Conservation (phyloP, 441 rosid genomes). For the Jatropha podagrica region DNA sequence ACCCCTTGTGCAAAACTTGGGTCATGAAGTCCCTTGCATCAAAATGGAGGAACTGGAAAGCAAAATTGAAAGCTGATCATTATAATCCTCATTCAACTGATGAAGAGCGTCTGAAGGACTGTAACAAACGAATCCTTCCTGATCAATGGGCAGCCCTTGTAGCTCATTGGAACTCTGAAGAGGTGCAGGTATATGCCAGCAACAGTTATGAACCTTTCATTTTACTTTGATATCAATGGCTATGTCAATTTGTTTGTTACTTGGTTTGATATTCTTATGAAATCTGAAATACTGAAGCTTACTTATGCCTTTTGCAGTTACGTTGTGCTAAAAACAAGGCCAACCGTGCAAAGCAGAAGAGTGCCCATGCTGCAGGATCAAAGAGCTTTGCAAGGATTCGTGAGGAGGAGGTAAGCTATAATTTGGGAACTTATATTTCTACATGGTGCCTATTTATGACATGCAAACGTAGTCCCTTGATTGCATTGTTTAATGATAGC, state of each 20-base stretch:
- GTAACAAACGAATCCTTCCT: slow-evolving; percentile 38
- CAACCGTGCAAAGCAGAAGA: slow-evolving; percentile 31
- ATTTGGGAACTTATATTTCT: slow-evolving; percentile 15
- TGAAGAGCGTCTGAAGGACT: slow-evolving; percentile 37
- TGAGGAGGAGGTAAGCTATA: slow-evolving; percentile 41
- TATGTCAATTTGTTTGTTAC: neutral
- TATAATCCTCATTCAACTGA: slow-evolving; percentile 37
- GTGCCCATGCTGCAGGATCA: slow-evolving; percentile 33
- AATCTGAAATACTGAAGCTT: slow-evolving; percentile 6
- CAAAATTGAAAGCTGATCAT: slow-evolving; percentile 34
- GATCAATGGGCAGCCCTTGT: slow-evolving; percentile 45
- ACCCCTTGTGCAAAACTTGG: slow-evolving; percentile 33
- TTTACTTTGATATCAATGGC: neutral
- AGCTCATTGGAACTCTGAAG: slow-evolving; percentile 41
- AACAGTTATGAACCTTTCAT: neutral
- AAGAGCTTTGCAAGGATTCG: slow-evolving; percentile 46
- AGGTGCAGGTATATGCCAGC: slow-evolving; percentile 31
- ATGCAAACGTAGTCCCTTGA: neutral
- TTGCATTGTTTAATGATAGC: slow-evolving; percentile 23
- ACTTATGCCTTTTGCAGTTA: slow-evolving; percentile 27
- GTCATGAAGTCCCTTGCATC: slow-evolving; percentile 35
- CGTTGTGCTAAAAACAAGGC: slow-evolving; percentile 39
- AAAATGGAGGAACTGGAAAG: slow-evolving; percentile 48
- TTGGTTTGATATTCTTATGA: neutral
- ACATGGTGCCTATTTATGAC: neutral